Evolutionary conservation across 1,139 yeast species (phyloP).

Genomic region (Saccharomyces pastorianus): DNA sequence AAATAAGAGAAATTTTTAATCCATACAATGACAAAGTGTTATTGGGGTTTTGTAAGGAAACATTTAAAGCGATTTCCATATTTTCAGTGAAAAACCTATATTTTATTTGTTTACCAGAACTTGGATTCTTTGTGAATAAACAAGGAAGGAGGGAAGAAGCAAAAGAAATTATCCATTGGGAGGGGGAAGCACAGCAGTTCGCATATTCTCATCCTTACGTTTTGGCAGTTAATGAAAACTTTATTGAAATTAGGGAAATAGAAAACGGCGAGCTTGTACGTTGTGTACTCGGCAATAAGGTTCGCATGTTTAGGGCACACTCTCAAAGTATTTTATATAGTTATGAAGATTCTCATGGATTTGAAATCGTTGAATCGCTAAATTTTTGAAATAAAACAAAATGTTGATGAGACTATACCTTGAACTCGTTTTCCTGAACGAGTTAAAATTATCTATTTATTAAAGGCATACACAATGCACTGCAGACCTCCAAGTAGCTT

Average conservation of each 20-base stretch:
- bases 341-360: constrained; percentile 76
- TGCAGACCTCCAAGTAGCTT: no score
- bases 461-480: not conserved
- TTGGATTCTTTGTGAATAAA: constrained; percentile 79
- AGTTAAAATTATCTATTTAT: not conserved
- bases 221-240: constrained; percentile 75
- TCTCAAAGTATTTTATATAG: constrained; percentile 88
- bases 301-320: constrained; percentile 71
- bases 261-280: constrained; percentile 72
- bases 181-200: constrained; percentile 80
- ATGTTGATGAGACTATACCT: constrained; percentile 18
- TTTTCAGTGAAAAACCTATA: not conserved
- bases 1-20: not conserved
- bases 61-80: not conserved
- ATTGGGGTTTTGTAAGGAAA: not conserved
- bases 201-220: constrained; percentile 85
- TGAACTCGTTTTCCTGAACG: not conserved
- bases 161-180: constrained; percentile 91
- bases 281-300: constrained; percentile 83
- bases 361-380: constrained; percentile 74
- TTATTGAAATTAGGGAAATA: constrained; percentile 81
- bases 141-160: constrained; percentile 91
- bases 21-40: not conserved
- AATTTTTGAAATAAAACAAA: constrained; percentile 48
- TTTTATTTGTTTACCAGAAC: constrained; percentile 66